Evolutionary conservation across 352 stramenopile species (phyloP).

Genomic region (Nothophytophthora sp.): DNA sequence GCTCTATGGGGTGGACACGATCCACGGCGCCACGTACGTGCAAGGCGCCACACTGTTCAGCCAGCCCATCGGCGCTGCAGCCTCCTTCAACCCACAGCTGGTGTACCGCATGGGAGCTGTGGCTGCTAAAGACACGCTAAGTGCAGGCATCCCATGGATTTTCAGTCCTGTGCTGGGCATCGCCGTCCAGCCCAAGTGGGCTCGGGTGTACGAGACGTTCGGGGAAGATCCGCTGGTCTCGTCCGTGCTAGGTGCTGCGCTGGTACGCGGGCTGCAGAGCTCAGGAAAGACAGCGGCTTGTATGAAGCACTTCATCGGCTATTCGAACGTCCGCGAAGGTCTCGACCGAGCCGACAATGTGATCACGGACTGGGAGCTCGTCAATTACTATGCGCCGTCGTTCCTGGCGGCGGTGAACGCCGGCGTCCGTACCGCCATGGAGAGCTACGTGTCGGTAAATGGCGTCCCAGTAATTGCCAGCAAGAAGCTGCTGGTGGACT

Average conservation of each 20-base stretch:
- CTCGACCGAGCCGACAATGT: conserved; percentile 75
- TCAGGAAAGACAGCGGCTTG: conserved; percentile 68
- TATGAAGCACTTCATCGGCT: conserved; percentile 91
- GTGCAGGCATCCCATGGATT: conserved; percentile 89
- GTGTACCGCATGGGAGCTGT: conserved; percentile 74
- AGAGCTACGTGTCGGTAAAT: conserved; percentile 90
- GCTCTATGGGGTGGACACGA: conserved; percentile 90
- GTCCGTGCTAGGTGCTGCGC: conserved; percentile 59
- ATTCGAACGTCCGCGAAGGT: conserved; percentile 65
- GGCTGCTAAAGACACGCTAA: conserved; percentile 85
- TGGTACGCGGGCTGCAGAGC: conserved; percentile 86
- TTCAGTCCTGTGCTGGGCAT: conserved; percentile 91
- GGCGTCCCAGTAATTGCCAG: conserved; percentile 87
- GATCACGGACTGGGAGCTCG: conserved; percentile 65
- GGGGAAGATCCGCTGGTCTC: conserved; percentile 88
- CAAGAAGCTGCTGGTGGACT: conserved; percentile 65
- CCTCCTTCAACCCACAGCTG: conserved; percentile 87
- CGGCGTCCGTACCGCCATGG: conserved; percentile 89
- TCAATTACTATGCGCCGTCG: conserved; percentile 75
- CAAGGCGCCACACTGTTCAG: conserved; percentile 79
- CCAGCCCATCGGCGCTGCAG: conserved; percentile 86
- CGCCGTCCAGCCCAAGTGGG: conserved; percentile 82
- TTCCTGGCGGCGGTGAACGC: conserved; percentile 73
- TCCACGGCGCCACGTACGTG: conserved; percentile 92
- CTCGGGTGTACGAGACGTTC: conserved; percentile 93